Percentiles rank a stretch among this genome's conserved stretches.
These are phyloP conservation scores for Protomyces macrosporus DNA, from an alignment of 1,139 yeast genomes.

Conservation along the genomic window DNA sequence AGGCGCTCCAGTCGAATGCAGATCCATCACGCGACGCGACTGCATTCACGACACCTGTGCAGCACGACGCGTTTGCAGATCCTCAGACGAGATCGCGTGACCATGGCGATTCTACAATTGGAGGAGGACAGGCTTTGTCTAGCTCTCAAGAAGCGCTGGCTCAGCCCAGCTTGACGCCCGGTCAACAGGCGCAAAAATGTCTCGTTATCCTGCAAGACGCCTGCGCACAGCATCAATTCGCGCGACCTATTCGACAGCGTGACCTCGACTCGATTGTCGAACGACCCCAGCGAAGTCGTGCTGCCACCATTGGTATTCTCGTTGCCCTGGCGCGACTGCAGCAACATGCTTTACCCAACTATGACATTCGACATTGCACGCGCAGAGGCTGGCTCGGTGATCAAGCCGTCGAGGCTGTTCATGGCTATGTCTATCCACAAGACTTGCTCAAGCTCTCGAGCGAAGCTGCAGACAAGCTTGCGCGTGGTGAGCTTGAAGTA, in stretches of 20 bases:
- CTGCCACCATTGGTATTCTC: constrained; percentile 70
- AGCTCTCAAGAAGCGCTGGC: too few relatives aligned
- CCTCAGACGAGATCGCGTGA: background rate
- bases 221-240: constrained; percentile 49
- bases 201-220: constrained; percentile 30
- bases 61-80: background rate
- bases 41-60: background rate
- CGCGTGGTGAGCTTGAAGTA: constrained; percentile 59
- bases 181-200: background rate
- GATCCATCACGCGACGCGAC: background rate
- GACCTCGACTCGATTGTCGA: constrained; percentile 71
- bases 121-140: too few relatives aligned
- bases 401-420: constrained; percentile 62
- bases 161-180: background rate
- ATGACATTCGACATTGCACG: constrained; percentile 11
- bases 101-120: background rate
- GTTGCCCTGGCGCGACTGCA: constrained; percentile 49
- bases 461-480: constrained; percentile 54
- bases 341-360: constrained; percentile 37
- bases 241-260: constrained; percentile 61
- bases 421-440: constrained; percentile 69
- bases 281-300: constrained; percentile 73
- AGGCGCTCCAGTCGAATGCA: background rate
- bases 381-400: constrained; percentile 24
- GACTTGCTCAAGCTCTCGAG: constrained; percentile 56